Evolutionary conservation across 257 asterid species (phyloP), one percentile per base, ranked within the genome.

Genomic region (Solanum arcanum): DNA sequence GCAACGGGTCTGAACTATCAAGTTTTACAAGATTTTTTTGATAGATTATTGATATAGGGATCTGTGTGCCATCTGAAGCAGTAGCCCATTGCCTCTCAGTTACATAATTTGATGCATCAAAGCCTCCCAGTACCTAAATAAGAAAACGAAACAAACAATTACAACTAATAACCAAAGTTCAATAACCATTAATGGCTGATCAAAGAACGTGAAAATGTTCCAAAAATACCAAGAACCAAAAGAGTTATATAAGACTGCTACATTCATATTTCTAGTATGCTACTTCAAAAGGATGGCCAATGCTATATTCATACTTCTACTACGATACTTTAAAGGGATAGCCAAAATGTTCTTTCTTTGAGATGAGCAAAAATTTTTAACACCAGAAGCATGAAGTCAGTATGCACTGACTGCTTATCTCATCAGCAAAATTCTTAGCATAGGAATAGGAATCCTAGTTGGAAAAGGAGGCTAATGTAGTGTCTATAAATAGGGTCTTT

Each of bases 31-130:
- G 88, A 84, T 93, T 95, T 88, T 95, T 94, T 86, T 90, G 91
- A 89, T 94, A 97, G 47, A 95, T 92, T 87, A 95, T 76, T 83
- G 99, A 97, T 91, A 97, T 91, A 64, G 99, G 98, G 83, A 95
- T 86, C 85, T 89, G 93, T 90, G 95, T 93, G 82, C 98, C 98
- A 94, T 97, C 99, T 77, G 91, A 86, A 85, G 97, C 95, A 86
- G 95, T 90, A 91, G 98, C 98, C 99, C 98, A 93, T 88, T 91
- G 95, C 91, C 99, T 92, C 87, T 95, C 98, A 87, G 98, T 94
- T 66, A 90, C 88, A 90, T 94, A 97, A 83, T 94, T 93, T 35
- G 91, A 90, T 87, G 98, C 91, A 92, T 97, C 95, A 88, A 97
- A 97, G 85, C 98, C 97, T 85, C 98, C 98, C 92, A 94, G 88